A percentile compares a stretch with the other conserved stretches of the same genome.
phyloP scores from a whole-genome alignment of 2,329 filamentous ascomycete species.

The Dothistroma pini region DNA sequence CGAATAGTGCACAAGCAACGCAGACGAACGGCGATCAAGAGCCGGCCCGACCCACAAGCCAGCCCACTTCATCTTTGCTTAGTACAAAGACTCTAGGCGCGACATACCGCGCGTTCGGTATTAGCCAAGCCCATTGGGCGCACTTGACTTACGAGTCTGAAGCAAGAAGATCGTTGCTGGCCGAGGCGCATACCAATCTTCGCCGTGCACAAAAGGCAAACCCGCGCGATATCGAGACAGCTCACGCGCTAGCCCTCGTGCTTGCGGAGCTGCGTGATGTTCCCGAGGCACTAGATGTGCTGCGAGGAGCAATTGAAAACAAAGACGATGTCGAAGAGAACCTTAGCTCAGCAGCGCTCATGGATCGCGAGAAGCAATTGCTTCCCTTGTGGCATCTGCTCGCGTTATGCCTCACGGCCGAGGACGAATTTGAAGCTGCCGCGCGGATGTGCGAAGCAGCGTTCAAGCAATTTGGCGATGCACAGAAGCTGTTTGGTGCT shows the following conservation, averaged over 20 bases:
- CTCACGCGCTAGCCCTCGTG: slow-evolving; percentile 79
- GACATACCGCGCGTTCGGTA: slow-evolving; percentile 79
- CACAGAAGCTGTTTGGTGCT: slow-evolving; percentile 64
- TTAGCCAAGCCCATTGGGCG: slow-evolving; percentile 85
- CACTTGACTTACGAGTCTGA: slow-evolving; percentile 71
- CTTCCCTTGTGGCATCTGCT: slow-evolving; percentile 91
- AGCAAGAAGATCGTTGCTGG: slow-evolving; percentile 65
- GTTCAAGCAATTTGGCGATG: slow-evolving; percentile 81
- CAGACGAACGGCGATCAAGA: slow-evolving; percentile 15
- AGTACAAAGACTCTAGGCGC: slow-evolving; percentile 61
- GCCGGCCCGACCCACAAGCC: slow-evolving; percentile 8
- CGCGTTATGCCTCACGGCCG: slow-evolving; percentile 77
- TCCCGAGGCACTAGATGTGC: slow-evolving; percentile 72
- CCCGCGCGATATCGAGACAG: slow-evolving; percentile 55
- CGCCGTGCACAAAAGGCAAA: slow-evolving; percentile 57
- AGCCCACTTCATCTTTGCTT: slow-evolving; percentile 43
- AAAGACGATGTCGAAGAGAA: slow-evolving; percentile 16
- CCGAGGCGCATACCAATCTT: slow-evolving; percentile 71
- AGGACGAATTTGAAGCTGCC: slow-evolving; percentile 79
- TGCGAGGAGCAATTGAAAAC: slow-evolving; percentile 70
- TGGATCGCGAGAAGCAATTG: slow-evolving; percentile 55
- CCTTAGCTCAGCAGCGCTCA: slow-evolving; percentile 10
- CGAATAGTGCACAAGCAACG: slow-evolving; percentile 14
- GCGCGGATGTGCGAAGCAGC: slow-evolving; percentile 82
- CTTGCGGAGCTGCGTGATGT: slow-evolving; percentile 83